Percentiles rank a stretch among this genome's conserved stretches.
phyloP scores from a whole-genome alignment of 495 filamentous ascomycete genomes.

The Peziza echinospora region DNA sequence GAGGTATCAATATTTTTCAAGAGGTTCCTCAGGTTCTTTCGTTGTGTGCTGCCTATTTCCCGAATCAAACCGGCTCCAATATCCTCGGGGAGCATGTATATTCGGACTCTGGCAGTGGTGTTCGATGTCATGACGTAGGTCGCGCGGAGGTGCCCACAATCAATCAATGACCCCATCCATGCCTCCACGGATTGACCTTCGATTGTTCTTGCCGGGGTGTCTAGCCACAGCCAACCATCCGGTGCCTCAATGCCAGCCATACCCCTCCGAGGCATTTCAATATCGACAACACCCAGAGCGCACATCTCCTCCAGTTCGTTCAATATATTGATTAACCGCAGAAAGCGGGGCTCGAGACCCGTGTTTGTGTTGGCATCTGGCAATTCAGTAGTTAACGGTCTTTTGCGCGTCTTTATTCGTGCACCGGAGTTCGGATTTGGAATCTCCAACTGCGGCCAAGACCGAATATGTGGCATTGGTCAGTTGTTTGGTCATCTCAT shows the following conservation, averaged over 20 bases:
- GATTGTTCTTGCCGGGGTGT: slow-evolving; percentile 2
- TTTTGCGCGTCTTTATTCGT: background rate
- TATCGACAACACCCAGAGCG: slow-evolving; percentile 11
- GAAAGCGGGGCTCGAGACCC: background rate
- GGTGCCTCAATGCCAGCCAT: slow-evolving; percentile 9
- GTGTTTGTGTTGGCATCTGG: background rate
- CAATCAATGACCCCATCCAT: slow-evolving; percentile 5
- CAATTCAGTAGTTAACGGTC: background rate
- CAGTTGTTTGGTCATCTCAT: background rate
- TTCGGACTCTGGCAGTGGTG: slow-evolving; percentile 23
- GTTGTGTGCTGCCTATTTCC: background rate
- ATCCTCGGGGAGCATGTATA: slow-evolving; percentile 50
- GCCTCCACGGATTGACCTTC: slow-evolving; percentile 5
- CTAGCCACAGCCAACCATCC: slow-evolving; percentile 16
- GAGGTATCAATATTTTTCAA: background rate
- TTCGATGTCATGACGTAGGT: slow-evolving; percentile 11
- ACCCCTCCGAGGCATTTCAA: slow-evolving; percentile 11
- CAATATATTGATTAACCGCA: slow-evolving; percentile 6
- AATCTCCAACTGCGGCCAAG: background rate
- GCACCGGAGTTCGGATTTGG: background rate
- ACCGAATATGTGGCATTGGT: background rate
- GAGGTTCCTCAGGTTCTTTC: background rate
- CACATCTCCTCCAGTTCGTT: slow-evolving; percentile 13
- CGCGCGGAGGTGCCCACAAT: slow-evolving; percentile 8
- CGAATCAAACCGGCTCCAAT: slow-evolving; percentile 30